These are phyloP conservation scores for Aegilops sharonensis DNA, from an alignment of 176 grass and related monocot genomes.

Conservation along the genomic window DNA sequence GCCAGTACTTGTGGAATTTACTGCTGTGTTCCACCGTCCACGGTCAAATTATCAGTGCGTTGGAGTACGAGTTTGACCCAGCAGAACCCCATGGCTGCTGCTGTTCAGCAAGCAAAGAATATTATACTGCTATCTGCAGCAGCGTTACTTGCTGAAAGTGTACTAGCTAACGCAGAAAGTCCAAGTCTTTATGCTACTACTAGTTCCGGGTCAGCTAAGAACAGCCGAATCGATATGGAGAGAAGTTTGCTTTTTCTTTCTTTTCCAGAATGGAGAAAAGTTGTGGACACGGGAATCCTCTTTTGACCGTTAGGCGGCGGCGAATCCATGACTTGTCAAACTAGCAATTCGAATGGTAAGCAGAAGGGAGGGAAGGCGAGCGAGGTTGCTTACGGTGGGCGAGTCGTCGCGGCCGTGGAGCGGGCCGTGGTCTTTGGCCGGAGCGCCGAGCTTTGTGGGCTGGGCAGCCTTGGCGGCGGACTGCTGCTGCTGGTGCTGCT, in stretches of 20 bases:
- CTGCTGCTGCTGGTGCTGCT: slow-evolving; percentile 1
- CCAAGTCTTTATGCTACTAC: background rate
- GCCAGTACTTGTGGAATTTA: background rate
- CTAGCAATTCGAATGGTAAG: background rate
- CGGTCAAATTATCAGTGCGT: slow-evolving; percentile 5
- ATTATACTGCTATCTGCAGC: background rate
- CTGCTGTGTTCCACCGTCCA: slow-evolving; percentile 15
- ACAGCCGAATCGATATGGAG: background rate
- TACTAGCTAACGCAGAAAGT: background rate
- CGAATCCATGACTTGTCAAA: background rate
- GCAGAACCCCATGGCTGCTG: background rate
- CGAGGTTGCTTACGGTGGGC: slow-evolving; percentile 42
- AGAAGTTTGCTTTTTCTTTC: background rate
- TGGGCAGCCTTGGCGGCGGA: background rate
- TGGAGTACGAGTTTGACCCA: slow-evolving; percentile 32
- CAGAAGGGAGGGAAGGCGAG: background rate
- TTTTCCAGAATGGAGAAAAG: background rate
- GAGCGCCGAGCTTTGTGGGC: slow-evolving; percentile 35
- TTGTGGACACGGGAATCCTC: background rate
- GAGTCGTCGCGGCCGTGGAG: slow-evolving; percentile 53
- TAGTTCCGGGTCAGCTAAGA: background rate
- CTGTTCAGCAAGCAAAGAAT: background rate
- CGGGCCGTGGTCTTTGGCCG: slow-evolving; percentile 36
- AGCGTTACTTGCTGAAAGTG: background rate
- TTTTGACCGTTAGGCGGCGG: background rate